Percentiles rank a stretch among this genome's conserved stretches.
Evolutionary conservation across 306 rosid genomes (phyloP).

Genomic region (Sesbania bispinosa): DNA sequence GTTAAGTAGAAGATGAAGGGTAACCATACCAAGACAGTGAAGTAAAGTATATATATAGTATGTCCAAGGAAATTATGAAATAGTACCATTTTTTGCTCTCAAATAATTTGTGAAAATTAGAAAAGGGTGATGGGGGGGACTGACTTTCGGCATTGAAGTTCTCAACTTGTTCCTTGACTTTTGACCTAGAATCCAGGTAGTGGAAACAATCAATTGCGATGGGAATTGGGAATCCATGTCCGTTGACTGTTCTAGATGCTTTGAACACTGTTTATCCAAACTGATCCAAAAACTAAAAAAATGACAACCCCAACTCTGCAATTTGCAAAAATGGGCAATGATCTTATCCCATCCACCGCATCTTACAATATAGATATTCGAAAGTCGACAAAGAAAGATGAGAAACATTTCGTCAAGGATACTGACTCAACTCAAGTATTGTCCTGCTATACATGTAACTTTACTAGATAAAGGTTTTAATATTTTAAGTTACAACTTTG

Average conservation of each 20-base stretch:
- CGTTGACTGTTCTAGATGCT: slow-evolving; percentile 27
- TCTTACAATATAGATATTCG: neutral
- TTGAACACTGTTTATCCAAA: slow-evolving; percentile 9
- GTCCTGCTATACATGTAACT: neutral
- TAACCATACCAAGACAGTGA: neutral
- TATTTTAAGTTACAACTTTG: neutral
- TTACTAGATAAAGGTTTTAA: neutral
- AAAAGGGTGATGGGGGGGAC: neutral
- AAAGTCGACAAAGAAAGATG: neutral
- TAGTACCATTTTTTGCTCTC: too few relatives aligned
- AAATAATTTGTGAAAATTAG: too few relatives aligned
- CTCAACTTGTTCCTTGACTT: slow-evolving; percentile 19
- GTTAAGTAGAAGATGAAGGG: neutral
- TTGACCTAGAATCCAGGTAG: slow-evolving; percentile 40
- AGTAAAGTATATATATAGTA: neutral
- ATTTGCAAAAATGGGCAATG: neutral
- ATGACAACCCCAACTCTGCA: neutral
- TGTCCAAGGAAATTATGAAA: neutral
- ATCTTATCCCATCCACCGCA: neutral
- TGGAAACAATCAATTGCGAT: slow-evolving; percentile 21
- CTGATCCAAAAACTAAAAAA: neutral
- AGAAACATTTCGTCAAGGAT: slow-evolving; percentile 3
- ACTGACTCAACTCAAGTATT: neutral
- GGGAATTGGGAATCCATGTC: slow-evolving; percentile 30
- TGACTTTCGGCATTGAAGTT: slow-evolving; percentile 24